Percentiles rank a stretch among this genome's conserved stretches.
phyloP scores from a whole-genome alignment of 163 green algal species.

The Scenedesmus sp. region DNA sequence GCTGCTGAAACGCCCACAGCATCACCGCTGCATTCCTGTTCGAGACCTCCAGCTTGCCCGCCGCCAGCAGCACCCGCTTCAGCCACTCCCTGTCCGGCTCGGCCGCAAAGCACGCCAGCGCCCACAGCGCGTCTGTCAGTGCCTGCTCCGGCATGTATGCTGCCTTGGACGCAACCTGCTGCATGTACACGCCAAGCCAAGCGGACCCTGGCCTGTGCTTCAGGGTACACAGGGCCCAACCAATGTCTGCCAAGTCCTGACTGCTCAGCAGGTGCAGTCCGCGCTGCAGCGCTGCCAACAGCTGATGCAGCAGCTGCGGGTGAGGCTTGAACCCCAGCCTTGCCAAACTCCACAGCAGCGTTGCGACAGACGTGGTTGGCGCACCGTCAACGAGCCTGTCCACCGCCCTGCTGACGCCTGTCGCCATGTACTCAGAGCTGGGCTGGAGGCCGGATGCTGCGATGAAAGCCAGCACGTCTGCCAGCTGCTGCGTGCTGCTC shows the following conservation, averaged over 20 bases:
- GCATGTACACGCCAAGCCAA: constrained; percentile 48
- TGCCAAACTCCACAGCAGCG: constrained; percentile 39
- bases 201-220: constrained; percentile 36
- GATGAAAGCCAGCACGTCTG: constrained; percentile 39
- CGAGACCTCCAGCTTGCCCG: not conserved
- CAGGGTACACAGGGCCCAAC: constrained; percentile 42
- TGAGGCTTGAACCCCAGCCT: constrained; percentile 46
- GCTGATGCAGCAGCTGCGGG: constrained; percentile 39
- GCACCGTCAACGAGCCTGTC: constrained; percentile 4
- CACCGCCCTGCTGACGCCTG: constrained; percentile 12
- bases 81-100: constrained; percentile 51
- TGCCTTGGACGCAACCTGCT: constrained; percentile 23
- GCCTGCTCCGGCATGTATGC: constrained; percentile 15
- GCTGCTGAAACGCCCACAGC: constrained; percentile 51
- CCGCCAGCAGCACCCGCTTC: not conserved
- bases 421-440: not conserved
- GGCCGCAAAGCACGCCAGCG: constrained; percentile 50
- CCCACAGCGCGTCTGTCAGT: constrained; percentile 52
- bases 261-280: constrained; percentile 30
- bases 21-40: constrained; percentile 47
- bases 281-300: constrained; percentile 50
- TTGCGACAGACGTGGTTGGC: constrained; percentile 5
- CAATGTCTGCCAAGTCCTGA: constrained; percentile 13
- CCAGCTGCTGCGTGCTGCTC: constrained; percentile 37
- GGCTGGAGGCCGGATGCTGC: constrained; percentile 9